Evolutionary conservation across 2,329 filamentous ascomycete genomes (phyloP).

Genomic region (Fusarium verrucosum): DNA sequence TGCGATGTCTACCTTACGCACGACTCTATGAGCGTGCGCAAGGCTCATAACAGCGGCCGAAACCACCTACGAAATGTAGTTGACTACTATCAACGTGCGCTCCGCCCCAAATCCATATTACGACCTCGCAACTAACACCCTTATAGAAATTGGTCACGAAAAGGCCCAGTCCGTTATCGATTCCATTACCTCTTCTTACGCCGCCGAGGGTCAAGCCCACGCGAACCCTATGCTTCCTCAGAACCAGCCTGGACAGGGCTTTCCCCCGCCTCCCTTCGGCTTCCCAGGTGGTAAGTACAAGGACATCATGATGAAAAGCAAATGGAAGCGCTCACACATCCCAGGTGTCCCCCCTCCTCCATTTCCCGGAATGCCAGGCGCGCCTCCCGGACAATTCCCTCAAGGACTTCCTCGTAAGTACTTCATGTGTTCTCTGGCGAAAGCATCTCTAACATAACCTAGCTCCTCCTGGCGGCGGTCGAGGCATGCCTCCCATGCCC

Average conservation of each 20-base stretch:
- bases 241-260: slow-evolving; percentile 67
- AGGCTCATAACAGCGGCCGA: slow-evolving; percentile 95
- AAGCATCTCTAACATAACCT: slow-evolving; percentile 17
- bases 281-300: slow-evolving; percentile 65
- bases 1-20: slow-evolving; percentile 99
- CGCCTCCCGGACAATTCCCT: slow-evolving; percentile 52
- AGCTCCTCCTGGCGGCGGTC: slow-evolving; percentile 62
- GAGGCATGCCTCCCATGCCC: slow-evolving; percentile 59
- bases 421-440: neutral
- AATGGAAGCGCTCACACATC: slow-evolving; percentile 40
- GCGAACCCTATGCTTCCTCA: slow-evolving; percentile 84
- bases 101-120: neutral
- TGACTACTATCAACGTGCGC: slow-evolving; percentile 94
- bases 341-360: slow-evolving; percentile 67
- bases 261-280: slow-evolving; percentile 65
- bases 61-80: slow-evolving; percentile 98
- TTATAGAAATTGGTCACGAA: slow-evolving; percentile 91
- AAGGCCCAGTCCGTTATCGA: slow-evolving; percentile 99
- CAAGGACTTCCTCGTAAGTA: slow-evolving; percentile 64
- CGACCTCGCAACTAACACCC: slow-evolving; percentile 7
- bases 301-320: slow-evolving; percentile 36
- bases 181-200: slow-evolving; percentile 95
- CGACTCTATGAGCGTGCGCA: slow-evolving; percentile 99
- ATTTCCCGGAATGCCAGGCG: slow-evolving; percentile 62
- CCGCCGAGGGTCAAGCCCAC: slow-evolving; percentile 87